Evolutionary conservation across 2,329 filamentous ascomycete species (phyloP).

Genomic region (Talaromyces sp.): DNA sequence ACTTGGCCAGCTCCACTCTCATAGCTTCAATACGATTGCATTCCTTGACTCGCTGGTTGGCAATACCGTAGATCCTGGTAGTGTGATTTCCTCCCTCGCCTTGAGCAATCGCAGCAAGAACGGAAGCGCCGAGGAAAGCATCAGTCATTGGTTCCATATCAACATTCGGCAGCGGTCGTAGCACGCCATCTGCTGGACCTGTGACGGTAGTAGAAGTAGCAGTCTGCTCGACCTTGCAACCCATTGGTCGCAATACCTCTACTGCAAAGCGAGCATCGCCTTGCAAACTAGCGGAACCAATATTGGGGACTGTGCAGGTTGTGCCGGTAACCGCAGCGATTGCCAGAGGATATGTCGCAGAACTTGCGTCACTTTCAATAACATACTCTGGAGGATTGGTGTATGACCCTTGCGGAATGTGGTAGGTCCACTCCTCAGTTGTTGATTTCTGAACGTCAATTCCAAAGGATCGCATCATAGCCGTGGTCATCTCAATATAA

Average conservation of each 20-base stretch:
- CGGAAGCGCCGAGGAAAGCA: slow-evolving; percentile 91
- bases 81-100: slow-evolving; percentile 60
- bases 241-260: slow-evolving; percentile 88
- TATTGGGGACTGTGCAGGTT: slow-evolving; percentile 93
- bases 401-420: slow-evolving; percentile 83
- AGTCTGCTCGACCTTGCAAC: slow-evolving; percentile 82
- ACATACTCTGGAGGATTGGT: slow-evolving; percentile 80
- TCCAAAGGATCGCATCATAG: slow-evolving; percentile 95
- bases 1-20: slow-evolving; percentile 91
- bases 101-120: slow-evolving; percentile 82
- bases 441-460: slow-evolving; percentile 72
- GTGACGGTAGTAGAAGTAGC: slow-evolving; percentile 86
- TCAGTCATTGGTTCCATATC: slow-evolving; percentile 99
- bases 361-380: slow-evolving; percentile 96
- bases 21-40: slow-evolving; percentile 96
- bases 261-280: slow-evolving; percentile 93
- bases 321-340: slow-evolving; percentile 94
- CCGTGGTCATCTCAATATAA: slow-evolving; percentile 98
- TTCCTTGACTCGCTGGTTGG: slow-evolving; percentile 96
- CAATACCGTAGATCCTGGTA: slow-evolving; percentile 88
- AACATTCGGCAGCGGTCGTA: slow-evolving; percentile 74
- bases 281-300: slow-evolving; percentile 86
- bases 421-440: slow-evolving; percentile 83
- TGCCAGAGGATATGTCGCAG: slow-evolving; percentile 91
- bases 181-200: slow-evolving; percentile 69